Percentiles rank a stretch among this genome's conserved stretches.
phyloP scores from a whole-genome alignment of 1,284 basidiomycete genomes.

The Boletus mariae region DNA sequence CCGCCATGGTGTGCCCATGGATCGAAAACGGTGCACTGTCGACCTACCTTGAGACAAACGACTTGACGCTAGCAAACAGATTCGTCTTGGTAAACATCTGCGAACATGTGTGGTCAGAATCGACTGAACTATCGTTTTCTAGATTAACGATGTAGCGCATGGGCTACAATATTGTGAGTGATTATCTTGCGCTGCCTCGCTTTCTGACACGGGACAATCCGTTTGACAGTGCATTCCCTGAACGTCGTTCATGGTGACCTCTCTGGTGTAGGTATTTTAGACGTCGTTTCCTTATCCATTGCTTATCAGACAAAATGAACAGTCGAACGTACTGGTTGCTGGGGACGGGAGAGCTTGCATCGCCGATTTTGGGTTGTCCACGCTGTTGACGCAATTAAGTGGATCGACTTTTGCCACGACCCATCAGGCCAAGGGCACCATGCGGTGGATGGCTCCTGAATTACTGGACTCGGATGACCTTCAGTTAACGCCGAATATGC shows the following conservation, averaged over 20 bases:
- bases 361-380: not conserved
- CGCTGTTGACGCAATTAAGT: not conserved
- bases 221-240: not conserved
- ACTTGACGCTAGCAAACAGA: not conserved
- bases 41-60: not conserved
- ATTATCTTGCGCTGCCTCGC: not conserved
- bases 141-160: not conserved
- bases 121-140: too few relatives aligned
- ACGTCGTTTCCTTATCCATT: not conserved
- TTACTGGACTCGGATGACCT: not conserved
- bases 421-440: not conserved
- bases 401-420: not conserved
- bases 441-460: slow-evolving; percentile 1
- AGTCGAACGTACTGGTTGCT: not conserved
- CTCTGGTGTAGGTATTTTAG: not conserved
- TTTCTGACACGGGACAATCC: not conserved
- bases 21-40: not conserved
- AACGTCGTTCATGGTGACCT: slow-evolving; percentile 1
- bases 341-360: not conserved
- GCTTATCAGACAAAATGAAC: not conserved
- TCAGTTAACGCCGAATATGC: not conserved
- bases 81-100: not conserved
- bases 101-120: not conserved
- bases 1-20: slow-evolving; percentile 2
- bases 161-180: not conserved